Evolutionary conservation across 768 basidiomycete genomes (phyloP), one percentile per base, ranked within the genome.

Genomic region (Multifurca ochricompacta): DNA sequence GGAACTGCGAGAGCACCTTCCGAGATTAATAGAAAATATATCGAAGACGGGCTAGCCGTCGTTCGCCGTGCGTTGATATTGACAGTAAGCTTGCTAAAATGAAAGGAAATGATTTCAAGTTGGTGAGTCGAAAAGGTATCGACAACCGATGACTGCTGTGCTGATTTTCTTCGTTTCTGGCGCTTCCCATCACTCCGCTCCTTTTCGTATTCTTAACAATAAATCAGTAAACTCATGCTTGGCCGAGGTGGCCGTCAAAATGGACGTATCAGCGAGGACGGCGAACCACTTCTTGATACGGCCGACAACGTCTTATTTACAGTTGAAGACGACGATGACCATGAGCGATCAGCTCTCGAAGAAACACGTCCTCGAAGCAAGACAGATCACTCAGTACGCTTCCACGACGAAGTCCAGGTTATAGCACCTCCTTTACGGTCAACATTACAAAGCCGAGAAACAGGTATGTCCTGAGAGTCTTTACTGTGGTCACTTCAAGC

Each of bases 391-490:
- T 31, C 54, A 1, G 84, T 88, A 36, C 74, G 81, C 40, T 87
- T 88, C 64, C 71, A 78, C 56, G 83, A 89, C 47, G 76, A 82
- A 32, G 81, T 85, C 1, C 80, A 84, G 57, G 76, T 85, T 40
- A 81, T 86, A 62, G 77, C 75, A 4, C 85, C 83, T 0, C 74
- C 85, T 5, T 69, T 91, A 34, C 77, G 81, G 66, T 92, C 88
- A 19, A 89, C 84, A 21, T 69, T 74, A 27, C 71, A 82, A 49
- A 91, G 89, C 65, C 82, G 91, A 53, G 90, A 92, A 73, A 74
- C 82, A 67, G 87, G 89, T 91, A 66, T 67, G 85, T 80, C 28
- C 65, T 59, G 40, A 36, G 27, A n/a, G 25, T 67, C 66, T 54
- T 18, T 23, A 44, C n/a, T 53, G 47, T n/a, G 14, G 7, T 13